Conservation (phyloP, 2,329 filamentous ascomycete species). For the Gremmenia infestans region DNA sequence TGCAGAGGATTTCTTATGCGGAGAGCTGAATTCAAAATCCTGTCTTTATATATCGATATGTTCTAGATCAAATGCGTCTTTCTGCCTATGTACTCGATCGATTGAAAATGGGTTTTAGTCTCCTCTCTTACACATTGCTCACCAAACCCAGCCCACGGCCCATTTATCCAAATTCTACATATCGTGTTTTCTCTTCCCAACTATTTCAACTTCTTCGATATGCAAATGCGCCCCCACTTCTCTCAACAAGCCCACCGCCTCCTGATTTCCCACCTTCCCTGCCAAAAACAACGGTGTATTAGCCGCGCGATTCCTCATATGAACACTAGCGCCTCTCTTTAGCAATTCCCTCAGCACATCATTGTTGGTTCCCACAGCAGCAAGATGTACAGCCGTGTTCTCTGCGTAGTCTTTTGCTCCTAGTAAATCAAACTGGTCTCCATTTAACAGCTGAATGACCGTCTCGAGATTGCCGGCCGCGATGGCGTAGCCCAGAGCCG, state of each 20-base stretch:
- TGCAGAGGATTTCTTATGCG: too few species aligned
- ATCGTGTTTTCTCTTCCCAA: constrained; percentile 24
- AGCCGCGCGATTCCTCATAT: constrained; percentile 58
- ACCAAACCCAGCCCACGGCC: too few species aligned
- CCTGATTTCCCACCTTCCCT: constrained; percentile 49
- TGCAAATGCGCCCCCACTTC: constrained; percentile 58
- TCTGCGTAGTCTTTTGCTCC: constrained; percentile 35
- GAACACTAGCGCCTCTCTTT: constrained; percentile 59
- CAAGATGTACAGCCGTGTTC: constrained; percentile 37
- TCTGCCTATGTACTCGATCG: too few species aligned
- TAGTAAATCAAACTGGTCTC: constrained; percentile 28
- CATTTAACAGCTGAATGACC: constrained; percentile 27
- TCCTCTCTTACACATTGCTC: too few species aligned
- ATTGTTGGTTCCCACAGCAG: constrained; percentile 39
- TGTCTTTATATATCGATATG: too few species aligned
- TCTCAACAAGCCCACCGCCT: constrained; percentile 49
- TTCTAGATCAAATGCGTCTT: too few species aligned
- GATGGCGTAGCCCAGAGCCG: constrained; percentile 58
- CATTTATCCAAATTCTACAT: too few species aligned
- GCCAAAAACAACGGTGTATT: constrained; percentile 64
- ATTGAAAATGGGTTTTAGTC: too few species aligned
- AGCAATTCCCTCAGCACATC: constrained; percentile 57
- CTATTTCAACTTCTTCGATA: constrained; percentile 40
- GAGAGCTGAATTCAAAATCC: too few species aligned
- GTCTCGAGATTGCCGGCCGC: constrained; percentile 50